A percentile compares a stretch with the other conserved stretches of the same genome.
These are phyloP conservation scores for Citrus cavaleriei DNA, from an alignment of 345 rosid genomes.

Conservation along the genomic window DNA sequence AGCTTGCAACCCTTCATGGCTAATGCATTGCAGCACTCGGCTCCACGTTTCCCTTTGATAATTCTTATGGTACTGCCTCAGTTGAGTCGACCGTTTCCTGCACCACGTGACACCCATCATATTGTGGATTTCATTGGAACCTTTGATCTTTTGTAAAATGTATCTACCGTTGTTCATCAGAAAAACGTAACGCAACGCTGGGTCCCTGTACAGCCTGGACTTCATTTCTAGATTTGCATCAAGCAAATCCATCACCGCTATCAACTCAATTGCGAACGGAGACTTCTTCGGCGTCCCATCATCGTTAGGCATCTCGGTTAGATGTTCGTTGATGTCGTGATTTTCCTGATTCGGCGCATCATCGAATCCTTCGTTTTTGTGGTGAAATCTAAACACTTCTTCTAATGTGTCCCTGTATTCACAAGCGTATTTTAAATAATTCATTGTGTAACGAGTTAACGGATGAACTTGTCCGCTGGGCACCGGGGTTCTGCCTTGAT, in stretches of 20 bases:
- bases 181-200: constrained; percentile 57
- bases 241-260: constrained; percentile 59
- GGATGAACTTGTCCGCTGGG: constrained; percentile 89
- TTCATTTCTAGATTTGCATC: constrained; percentile 63
- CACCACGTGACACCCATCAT: constrained; percentile 61
- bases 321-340: background rate
- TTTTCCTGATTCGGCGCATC: background rate
- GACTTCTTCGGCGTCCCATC: constrained; percentile 28
- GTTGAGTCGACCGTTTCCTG: constrained; percentile 56
- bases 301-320: constrained; percentile 9
- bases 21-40: constrained; percentile 51
- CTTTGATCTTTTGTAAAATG: constrained; percentile 69
- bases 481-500: constrained; percentile 56
- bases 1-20: constrained; percentile 61
- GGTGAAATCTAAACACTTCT: constrained; percentile 53
- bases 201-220: constrained; percentile 61
- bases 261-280: constrained; percentile 39
- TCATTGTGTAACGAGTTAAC: constrained; percentile 85
- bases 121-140: constrained; percentile 57
- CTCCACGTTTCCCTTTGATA: constrained; percentile 92
- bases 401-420: constrained; percentile 71
- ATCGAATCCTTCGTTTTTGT: constrained; percentile 9
- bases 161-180: constrained; percentile 93
- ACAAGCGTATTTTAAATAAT: constrained; percentile 69
- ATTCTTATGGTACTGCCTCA: constrained; percentile 74